Evolutionary conservation across 1,284 basidiomycete species (phyloP).

Genomic region (Cronartium quercuum): DNA sequence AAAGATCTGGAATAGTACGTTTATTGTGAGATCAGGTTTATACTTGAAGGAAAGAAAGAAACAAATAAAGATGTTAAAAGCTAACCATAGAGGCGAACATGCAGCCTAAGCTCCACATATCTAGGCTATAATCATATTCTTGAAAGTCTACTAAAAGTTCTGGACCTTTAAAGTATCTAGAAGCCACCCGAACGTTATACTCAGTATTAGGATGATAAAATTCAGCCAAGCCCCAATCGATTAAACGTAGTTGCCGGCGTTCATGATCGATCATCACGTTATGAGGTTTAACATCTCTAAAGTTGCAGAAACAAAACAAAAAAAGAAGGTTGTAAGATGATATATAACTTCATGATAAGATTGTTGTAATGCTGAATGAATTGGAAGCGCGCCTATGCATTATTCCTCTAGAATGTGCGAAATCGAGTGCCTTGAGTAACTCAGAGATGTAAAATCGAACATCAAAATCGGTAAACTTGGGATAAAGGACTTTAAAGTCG

Average conservation of each 20-base stretch:
- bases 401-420: slow-evolving; percentile 35
- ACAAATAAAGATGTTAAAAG: not conserved
- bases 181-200: slow-evolving; percentile 96
- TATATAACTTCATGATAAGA: not conserved
- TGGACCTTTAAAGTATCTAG: slow-evolving; percentile 96
- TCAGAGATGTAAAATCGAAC: slow-evolving; percentile 96
- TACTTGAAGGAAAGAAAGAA: not conserved
- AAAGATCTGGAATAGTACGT: slow-evolving; percentile 66
- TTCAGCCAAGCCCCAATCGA: slow-evolving; percentile 98
- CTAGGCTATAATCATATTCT: slow-evolving; percentile 64
- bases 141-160: slow-evolving; percentile 97
- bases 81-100: slow-evolving; percentile 98
- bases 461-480: slow-evolving; percentile 87
- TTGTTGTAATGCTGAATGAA: not conserved
- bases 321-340: not conserved
- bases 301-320: not conserved
- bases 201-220: slow-evolving; percentile 97
- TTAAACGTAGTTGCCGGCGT: slow-evolving; percentile 81
- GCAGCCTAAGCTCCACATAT: slow-evolving; percentile 98
- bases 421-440: slow-evolving; percentile 68
- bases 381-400: slow-evolving; percentile 13
- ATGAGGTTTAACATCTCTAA: slow-evolving; percentile 93
- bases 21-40: slow-evolving; percentile 2
- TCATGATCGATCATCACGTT: slow-evolving; percentile 99
- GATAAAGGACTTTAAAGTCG: slow-evolving; percentile 96